Base-by-base conservation (phyloP, 2,329 filamentous ascomycete genomes). In the Zarea fungicola region DNA sequence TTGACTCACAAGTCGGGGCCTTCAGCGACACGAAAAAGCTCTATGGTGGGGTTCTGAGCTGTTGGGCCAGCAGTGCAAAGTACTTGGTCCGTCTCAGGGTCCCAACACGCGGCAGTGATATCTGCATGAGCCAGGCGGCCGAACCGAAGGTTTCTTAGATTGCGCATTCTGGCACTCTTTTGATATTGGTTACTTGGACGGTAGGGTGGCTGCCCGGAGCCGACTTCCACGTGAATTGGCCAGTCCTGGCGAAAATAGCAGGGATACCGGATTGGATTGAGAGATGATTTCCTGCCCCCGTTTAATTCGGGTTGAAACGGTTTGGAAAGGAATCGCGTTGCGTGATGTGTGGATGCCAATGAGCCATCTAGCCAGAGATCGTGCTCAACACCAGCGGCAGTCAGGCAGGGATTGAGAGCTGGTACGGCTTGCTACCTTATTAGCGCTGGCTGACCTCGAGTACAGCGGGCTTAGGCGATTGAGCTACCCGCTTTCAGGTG, bases 31-130 rank as follows among this genome's bases (percentile, higher is more conserved):
- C 80, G 75, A 40, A 78, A 63, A 52, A 97, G 76, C 65, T 92
- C 85, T 58, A 99, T 87, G 45, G 83, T 74, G 49, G 84, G 74
- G 63, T 81, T 82, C 58, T 78, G 73, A 63, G 80, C 73, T 4
- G 83, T 84, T 54, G 92, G 93, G 7, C 93, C 92, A 73, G 92
- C 85, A 46, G 89, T 84, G 70, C 86, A 91, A 59, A 99, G 76
- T 46, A 93, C 69, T 52, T 87, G 81, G 66, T 93, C 86, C 55
- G 80, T 83, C 52, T 83, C 77, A 42, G 85, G 78, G 70, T 97
- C 90, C 92, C 92, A 97, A 61, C 89, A 86, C 49, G 84, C 81
- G 25, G 89, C 85, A 46, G 88, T 85, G 60, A 93, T 74, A 52
- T 80, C 75, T 54, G 76, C 67, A 45, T 77, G 74, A 55, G 83